Base-by-base conservation (phyloP, 352 stramenopile genomes). In the Globisporangium solare region DNA sequence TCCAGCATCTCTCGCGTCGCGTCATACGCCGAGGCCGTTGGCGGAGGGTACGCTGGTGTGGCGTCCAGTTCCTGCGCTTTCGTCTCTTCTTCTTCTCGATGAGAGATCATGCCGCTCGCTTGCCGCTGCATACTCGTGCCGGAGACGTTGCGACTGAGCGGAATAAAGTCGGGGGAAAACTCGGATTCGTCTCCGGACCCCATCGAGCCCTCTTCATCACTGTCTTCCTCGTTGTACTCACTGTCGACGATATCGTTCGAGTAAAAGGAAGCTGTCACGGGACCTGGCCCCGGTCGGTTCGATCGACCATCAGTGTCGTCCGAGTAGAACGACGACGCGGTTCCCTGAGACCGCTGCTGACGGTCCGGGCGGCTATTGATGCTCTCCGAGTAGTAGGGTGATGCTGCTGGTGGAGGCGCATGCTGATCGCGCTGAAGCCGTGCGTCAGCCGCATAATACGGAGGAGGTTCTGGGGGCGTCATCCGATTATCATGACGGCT, bases 51-150 rank as follows among this genome's bases (percentile, higher is more conserved):
- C 10, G 70, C 71, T 12, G 71, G 74, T 0, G 68, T 84, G 21
- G 63, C 61, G 6, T 68, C 63, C 42, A 81, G 82, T 55, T 83
- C 76, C 2, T 75, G 60, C 3, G 70, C 64, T 43, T 90, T 88
- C 11, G 67, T 81, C 49, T 88, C 76, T 45, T 88, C 71, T 8
- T 51, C 71, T 31, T 73, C 60, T 32, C 54, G 46, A 11, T 14
- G 35, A 10, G 46, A 54, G 0, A 37, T 18, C 46, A 43, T 14
- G 47, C 24, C 24, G 5, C 27, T 35, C 27, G 27, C 27, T 35
- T 35, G 27, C 27, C 7, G 27, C 27, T 35, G 24, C 24, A 6
- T 6, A 10, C 27, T 35, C 27, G 5, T 35, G 27, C 5, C 27
- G 7, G 27, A 35, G 7, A 35, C 27, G 10, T 35, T 35, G 27